Evolutionary conservation across 2,329 filamentous ascomycete species (phyloP).

Genomic region (Aureobasidium sp.): DNA sequence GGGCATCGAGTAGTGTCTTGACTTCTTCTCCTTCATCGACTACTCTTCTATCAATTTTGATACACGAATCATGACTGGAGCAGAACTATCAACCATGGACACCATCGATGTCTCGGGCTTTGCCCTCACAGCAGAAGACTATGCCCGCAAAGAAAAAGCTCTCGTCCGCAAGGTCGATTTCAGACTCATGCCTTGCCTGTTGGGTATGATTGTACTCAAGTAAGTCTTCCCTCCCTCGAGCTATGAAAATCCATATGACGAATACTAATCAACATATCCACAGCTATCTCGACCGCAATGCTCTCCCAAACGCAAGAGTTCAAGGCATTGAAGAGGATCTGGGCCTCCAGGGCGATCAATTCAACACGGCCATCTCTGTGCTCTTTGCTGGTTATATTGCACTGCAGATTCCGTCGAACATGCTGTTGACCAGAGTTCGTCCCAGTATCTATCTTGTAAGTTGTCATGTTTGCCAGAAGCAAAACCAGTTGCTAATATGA

Average conservation of each 20-base stretch:
- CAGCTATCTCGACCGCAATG: constrained; percentile 53
- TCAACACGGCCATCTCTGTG: constrained; percentile 47
- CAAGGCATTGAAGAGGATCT: constrained; percentile 47
- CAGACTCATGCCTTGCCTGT: constrained; percentile 39
- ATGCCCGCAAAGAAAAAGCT: not conserved
- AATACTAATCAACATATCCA: constrained; percentile 31
- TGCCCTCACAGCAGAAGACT: not conserved
- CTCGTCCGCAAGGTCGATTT: constrained; percentile 39
- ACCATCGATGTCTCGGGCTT: not conserved
- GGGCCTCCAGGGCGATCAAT: constrained; percentile 47
- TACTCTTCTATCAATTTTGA: not conserved
- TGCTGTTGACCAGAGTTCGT: constrained; percentile 35
- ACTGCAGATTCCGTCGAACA: constrained; percentile 47
- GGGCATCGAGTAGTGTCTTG: not conserved
- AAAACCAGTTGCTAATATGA: constrained; percentile 19
- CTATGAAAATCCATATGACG: no score
- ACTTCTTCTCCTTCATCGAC: not conserved
- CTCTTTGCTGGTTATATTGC: constrained; percentile 50
- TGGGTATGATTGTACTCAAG: constrained; percentile 34
- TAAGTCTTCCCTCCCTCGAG: not conserved
- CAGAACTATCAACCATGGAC: not conserved
- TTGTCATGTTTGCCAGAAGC: constrained; percentile 43
- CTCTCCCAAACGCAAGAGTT: constrained; percentile 58
- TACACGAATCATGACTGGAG: not conserved
- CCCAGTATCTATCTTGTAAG: constrained; percentile 16